Conservation (phyloP, 1,284 basidiomycete species). For the Filobasidium uniguttulatum region DNA sequence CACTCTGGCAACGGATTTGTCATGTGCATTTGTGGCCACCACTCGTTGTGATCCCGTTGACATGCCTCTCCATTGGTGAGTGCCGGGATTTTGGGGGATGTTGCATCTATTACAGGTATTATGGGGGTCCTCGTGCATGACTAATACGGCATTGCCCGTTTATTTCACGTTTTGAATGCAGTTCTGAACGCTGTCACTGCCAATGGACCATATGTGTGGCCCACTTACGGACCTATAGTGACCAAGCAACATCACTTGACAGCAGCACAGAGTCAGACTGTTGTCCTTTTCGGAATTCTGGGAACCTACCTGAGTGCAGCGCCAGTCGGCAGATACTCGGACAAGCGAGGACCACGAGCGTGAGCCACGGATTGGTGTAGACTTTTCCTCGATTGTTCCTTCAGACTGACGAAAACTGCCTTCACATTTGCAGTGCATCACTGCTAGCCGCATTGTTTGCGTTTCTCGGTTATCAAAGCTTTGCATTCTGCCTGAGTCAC, state of each 20-base stretch:
- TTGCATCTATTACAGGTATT: too few species aligned
- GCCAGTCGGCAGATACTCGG: slow-evolving; percentile 31
- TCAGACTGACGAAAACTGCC: background rate
- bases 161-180: too few species aligned
- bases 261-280: slow-evolving; percentile 30
- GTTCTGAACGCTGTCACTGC: slow-evolving; percentile 28
- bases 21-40: slow-evolving; percentile 20
- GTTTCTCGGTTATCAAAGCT: slow-evolving; percentile 29
- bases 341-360: slow-evolving; percentile 32
- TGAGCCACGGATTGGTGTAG: slow-evolving; percentile 14
- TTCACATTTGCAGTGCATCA: slow-evolving; percentile 21
- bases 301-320: slow-evolving; percentile 37
- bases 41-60: slow-evolving; percentile 21
- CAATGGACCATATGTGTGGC: slow-evolving; percentile 38
- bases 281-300: slow-evolving; percentile 35
- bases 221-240: slow-evolving; percentile 35
- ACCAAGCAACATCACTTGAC: slow-evolving; percentile 22
- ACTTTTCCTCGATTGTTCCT: slow-evolving; percentile 3
- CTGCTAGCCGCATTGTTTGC: slow-evolving; percentile 27
- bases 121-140: too few species aligned
- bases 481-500: slow-evolving; percentile 23
- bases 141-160: too few species aligned
- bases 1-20: slow-evolving; percentile 18
- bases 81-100: too few species aligned
- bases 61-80: slow-evolving; percentile 23